A percentile compares a stretch with the other conserved stretches of the same genome.
Evolutionary conservation across 2,329 filamentous ascomycete species (phyloP).

Genomic region (Diplodia intermedia): DNA sequence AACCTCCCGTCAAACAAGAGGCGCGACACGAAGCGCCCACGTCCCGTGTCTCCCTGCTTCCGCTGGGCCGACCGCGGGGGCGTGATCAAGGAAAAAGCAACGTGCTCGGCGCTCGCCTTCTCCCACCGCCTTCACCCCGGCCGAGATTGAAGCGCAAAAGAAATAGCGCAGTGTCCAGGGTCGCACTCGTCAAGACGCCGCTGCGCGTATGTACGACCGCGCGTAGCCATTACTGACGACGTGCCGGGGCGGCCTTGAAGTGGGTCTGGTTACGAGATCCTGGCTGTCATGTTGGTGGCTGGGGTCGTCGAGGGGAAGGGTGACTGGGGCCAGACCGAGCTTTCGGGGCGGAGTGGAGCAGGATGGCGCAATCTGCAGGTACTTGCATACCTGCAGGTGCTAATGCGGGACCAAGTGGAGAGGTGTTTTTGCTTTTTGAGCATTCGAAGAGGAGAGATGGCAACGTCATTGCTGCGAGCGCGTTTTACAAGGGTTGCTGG

Average conservation of each 20-base stretch:
- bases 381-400: neutral
- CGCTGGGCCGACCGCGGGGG: neutral
- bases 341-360: neutral
- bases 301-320: neutral
- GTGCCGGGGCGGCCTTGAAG: neutral
- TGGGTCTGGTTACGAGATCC: neutral
- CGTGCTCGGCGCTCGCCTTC: neutral
- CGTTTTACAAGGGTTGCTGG: neutral
- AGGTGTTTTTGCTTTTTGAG: neutral
- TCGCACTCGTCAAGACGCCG: neutral
- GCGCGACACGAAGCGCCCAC: too few relatives aligned
- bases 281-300: neutral
- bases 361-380: conserved; percentile 2
- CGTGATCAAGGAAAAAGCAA: neutral
- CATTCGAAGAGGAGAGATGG: neutral
- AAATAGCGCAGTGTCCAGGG: neutral
- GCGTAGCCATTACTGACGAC: neutral
- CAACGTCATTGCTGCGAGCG: neutral
- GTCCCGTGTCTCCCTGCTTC: neutral
- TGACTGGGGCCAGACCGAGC: neutral
- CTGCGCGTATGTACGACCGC: neutral
- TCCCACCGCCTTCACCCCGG: neutral
- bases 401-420: neutral
- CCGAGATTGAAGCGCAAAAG: neutral
- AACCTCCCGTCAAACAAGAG: too few relatives aligned